phyloP scores from a whole-genome alignment of 2,329 filamentous ascomycete genomes.

The Orbilia ellipsospora region DNA sequence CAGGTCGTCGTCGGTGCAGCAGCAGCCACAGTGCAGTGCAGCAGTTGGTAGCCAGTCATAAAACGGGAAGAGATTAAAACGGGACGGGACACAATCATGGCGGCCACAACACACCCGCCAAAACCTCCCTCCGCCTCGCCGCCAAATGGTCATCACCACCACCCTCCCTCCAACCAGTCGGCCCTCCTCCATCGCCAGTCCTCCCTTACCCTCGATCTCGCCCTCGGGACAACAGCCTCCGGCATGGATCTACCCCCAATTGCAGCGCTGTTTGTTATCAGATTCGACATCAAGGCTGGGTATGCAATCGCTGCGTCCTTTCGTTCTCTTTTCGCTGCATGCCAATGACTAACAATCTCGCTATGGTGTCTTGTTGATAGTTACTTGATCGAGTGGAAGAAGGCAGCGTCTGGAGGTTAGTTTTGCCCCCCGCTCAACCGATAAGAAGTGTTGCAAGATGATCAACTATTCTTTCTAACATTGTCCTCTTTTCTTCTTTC shows the following conservation, averaged over 20 bases:
- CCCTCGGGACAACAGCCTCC: conserved; percentile 47
- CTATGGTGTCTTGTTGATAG: conserved; percentile 62
- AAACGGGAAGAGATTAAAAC: conserved; percentile 3
- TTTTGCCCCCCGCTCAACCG: conserved; percentile 23
- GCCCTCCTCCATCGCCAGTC: conserved; percentile 41
- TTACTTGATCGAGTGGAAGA: conserved; percentile 89
- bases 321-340: background rate
- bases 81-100: conserved; percentile 30
- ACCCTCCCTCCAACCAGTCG: conserved; percentile 10
- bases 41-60: conserved; percentile 47
- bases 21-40: conserved; percentile 10
- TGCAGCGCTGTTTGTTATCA: conserved; percentile 85
- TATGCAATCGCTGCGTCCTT: conserved; percentile 64
- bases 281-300: conserved; percentile 91
- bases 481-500: background rate
- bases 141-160: conserved; percentile 3
- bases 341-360: conserved; percentile 18
- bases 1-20: conserved; percentile 1
- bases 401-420: conserved; percentile 74
- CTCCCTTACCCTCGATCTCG: conserved; percentile 57
- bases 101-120: conserved; percentile 45
- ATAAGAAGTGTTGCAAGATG: background rate
- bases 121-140: conserved; percentile 36
- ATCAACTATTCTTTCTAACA: background rate
- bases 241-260: conserved; percentile 69